A percentile compares a stretch with the other conserved stretches of the same genome.
Evolutionary conservation across 2,329 filamentous ascomycete genomes (phyloP).

Genomic region (Metarhizium guizhouense): DNA sequence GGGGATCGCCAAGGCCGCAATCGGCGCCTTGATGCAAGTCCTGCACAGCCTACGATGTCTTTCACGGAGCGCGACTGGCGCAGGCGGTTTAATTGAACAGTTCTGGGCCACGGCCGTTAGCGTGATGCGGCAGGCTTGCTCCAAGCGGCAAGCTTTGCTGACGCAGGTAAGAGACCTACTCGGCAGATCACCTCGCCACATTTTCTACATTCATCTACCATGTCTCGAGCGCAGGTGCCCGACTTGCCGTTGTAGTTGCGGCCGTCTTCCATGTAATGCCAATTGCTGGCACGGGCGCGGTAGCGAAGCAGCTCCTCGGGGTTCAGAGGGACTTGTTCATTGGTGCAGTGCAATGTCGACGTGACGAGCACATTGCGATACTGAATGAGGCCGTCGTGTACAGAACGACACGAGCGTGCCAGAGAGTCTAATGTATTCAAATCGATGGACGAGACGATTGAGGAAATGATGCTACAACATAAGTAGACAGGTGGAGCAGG

Average conservation of each 20-base stretch:
- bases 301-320: constrained; percentile 48
- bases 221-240: constrained; percentile 73
- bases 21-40: constrained; percentile 63
- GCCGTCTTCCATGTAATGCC: constrained; percentile 50
- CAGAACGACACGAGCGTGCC: constrained; percentile 70
- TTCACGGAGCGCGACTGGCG: constrained; percentile 54
- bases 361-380: constrained; percentile 65
- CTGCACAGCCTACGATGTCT: constrained; percentile 76
- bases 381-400: constrained; percentile 69
- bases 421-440: constrained; percentile 80
- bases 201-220: constrained; percentile 74
- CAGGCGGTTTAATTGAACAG: constrained; percentile 77
- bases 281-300: constrained; percentile 46
- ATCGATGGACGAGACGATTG: constrained; percentile 70
- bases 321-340: constrained; percentile 52
- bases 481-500: background rate
- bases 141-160: background rate
- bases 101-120: constrained; percentile 49
- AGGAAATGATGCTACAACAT: constrained; percentile 59
- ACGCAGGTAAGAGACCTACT: constrained; percentile 39
- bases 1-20: constrained; percentile 44
- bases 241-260: constrained; percentile 55
- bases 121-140: background rate
- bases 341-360: constrained; percentile 70
- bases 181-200: constrained; percentile 74